Evolutionary conservation across 345 rosid species (phyloP), one percentile per base, ranked within the genome.

Genomic region (Gynandropsis gynandra): DNA sequence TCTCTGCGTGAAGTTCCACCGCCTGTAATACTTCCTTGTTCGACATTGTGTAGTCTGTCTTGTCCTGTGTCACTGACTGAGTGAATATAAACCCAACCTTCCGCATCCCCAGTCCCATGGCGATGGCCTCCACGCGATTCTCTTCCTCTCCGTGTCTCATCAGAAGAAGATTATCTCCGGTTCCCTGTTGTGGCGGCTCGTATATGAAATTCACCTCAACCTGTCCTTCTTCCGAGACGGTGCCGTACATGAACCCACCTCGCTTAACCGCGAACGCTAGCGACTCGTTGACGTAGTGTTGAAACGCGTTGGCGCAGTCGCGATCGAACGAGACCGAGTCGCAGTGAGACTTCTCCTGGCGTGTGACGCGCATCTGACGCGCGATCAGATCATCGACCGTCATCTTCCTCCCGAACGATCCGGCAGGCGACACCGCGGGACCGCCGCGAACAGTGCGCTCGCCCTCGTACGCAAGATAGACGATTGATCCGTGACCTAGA

Each of bases 371-470:
- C 79, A 85, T 87, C 79, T 92, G 98, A 16, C 71, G 78, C 11
- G 98, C 95, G 56, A 92, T 87, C 1, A 92, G 73, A 52, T 92
- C 96, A 29, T 85, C 96, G 58, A 92, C 82, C 4, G 98, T 92
- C 98, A 92, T 92, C 82, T 92, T 92, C 42, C 86, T 79, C 9
- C 98, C 96, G 42, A 92, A 92, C 0, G 98, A 85, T 0, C 96
- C 93, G 1, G 96, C 83, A 0, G 98, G 98, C 13, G 48, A 59
- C 24, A 87, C 62, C 14, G 72, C 59, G 8, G 93, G 82, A 32
- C 86, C 93, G 12, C 81, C 77, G 14, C 70, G 62, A 46, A 87
- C 72, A 20, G 67, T 70, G 27, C 96, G 76, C 68, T 87, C 87
- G 15, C 89, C 93, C 7, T 92, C 86, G 63, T 92, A 92, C 10